phyloP scores from a whole-genome alignment of 2,329 filamentous ascomycete genomes.

The Eutypa lata region DNA sequence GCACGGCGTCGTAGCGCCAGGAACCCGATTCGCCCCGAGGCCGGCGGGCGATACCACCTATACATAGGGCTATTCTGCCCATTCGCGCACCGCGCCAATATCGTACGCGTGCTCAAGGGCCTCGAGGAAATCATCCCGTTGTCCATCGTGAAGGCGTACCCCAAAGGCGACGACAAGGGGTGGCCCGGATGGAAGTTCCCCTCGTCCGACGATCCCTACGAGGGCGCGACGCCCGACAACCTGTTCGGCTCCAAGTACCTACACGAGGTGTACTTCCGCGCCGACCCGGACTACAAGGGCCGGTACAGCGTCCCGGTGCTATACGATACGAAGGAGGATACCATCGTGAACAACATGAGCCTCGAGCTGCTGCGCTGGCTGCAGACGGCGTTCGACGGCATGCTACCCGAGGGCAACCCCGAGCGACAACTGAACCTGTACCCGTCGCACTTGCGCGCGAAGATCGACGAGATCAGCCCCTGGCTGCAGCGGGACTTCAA shows the following conservation, averaged over 20 bases:
- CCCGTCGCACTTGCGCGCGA: conserved; percentile 39
- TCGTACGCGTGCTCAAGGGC: conserved; percentile 56
- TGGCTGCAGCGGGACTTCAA: conserved; percentile 59
- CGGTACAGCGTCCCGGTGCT: conserved; percentile 59
- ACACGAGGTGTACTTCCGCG: conserved; percentile 61
- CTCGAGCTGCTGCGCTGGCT: conserved; percentile 56
- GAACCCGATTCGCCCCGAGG: conserved; percentile 18
- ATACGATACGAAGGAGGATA: conserved; percentile 57
- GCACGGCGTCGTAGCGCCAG: conserved; percentile 20
- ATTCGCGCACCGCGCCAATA: conserved; percentile 59
- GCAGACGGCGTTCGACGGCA: conserved; percentile 50
- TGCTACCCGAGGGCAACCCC: conserved; percentile 37
- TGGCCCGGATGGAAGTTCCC: conserved; percentile 65
- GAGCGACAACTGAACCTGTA: conserved; percentile 47
- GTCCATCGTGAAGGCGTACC: conserved; percentile 62
- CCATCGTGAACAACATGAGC: conserved; percentile 60
- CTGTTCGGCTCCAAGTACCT: conserved; percentile 57
- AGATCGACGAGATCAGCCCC: conserved; percentile 49
- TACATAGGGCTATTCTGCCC: conserved; percentile 58
- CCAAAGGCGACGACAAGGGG: conserved; percentile 61
- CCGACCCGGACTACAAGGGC: conserved; percentile 57
- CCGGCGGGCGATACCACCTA: conserved; percentile 19
- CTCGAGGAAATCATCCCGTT: conserved; percentile 51
- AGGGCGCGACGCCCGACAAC: conserved; percentile 56
- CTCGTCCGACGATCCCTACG: conserved; percentile 46